phyloP scores from a whole-genome alignment of 2,329 filamentous ascomycete genomes.

The Pseudogymnoascus sp. region DNA sequence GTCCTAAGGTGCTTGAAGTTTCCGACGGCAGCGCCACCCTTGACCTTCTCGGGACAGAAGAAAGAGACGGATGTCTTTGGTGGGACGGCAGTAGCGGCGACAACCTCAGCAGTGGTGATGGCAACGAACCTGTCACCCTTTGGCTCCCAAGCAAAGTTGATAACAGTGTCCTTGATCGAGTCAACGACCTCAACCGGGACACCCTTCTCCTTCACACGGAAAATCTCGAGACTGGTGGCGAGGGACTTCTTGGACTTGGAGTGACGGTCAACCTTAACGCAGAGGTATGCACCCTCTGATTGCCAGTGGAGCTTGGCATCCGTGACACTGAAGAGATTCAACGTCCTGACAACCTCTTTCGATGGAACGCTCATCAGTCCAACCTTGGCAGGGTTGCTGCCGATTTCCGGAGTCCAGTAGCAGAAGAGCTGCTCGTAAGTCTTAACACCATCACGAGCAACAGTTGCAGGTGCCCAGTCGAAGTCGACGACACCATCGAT shows the following conservation, averaged over 20 bases:
- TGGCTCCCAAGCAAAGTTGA: slow-evolving; percentile 99
- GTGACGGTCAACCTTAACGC: slow-evolving; percentile 97
- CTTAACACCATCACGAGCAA: slow-evolving; percentile 77
- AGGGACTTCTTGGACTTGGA: slow-evolving; percentile 98
- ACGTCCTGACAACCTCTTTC: slow-evolving; percentile 85
- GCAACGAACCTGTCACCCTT: slow-evolving; percentile 96
- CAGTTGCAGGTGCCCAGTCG: slow-evolving; percentile 86
- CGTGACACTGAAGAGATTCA: slow-evolving; percentile 96
- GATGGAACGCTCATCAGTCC: slow-evolving; percentile 92
- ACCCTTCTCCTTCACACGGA: slow-evolving; percentile 94
- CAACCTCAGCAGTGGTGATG: slow-evolving; percentile 85
- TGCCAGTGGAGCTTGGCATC: slow-evolving; percentile 99
- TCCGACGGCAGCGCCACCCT: slow-evolving; percentile 64
- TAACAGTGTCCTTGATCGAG: slow-evolving; percentile 94
- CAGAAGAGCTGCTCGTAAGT: slow-evolving; percentile 91
- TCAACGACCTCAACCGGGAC: slow-evolving; percentile 97
- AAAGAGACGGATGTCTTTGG: slow-evolving; percentile 94
- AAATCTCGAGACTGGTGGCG: slow-evolving; percentile 95
- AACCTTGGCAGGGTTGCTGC: slow-evolving; percentile 95
- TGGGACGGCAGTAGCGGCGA: slow-evolving; percentile 68
- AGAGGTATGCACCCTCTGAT: slow-evolving; percentile 85
- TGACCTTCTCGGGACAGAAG: slow-evolving; percentile 93
- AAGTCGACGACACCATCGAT: slow-evolving; percentile 96
- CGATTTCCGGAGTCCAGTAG: slow-evolving; percentile 98
- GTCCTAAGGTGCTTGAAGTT: slow-evolving; percentile 97